Base-by-base conservation (phyloP, 2,329 filamentous ascomycete species). In the Didymella sp. region DNA sequence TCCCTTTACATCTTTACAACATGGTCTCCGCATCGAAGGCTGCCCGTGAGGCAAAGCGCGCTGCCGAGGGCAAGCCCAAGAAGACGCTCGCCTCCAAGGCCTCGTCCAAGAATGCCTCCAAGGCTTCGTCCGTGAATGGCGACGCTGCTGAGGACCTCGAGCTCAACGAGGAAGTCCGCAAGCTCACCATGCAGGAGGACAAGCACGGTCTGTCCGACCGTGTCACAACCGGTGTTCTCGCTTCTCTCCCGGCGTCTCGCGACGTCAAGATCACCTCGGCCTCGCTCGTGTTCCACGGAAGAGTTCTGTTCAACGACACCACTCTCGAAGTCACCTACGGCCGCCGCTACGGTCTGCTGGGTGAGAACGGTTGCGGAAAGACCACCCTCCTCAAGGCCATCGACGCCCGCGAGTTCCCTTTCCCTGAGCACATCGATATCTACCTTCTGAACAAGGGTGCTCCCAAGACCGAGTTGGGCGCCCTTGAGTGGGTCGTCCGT, bases 341-440 rank as follows among this genome's bases (percentile, higher is more conserved):
- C 66, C 90, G 93, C 72, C 88, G 95, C 73, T 99, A 99, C 77
- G 95, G 95, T 77, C 84, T 99, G 56, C 83, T 99, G 64, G 95
- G 95, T 74, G 95, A 99, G 86, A 99, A 99, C 89, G 95, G 95
- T 66, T 99, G 95, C 80, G 95, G 95, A 78, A 99, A 99, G 85
- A 96, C 91, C 64, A 99, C 95, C n/a, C 81, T 99, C 30, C 86
- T 99, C 76, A 98, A 97, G 83, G 87, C 95, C 67, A 96, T 99
- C 76, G 89, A 90, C 70, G 89, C 88, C 74, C 90, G 95, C 81
- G 96, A 99, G 80, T 99, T 88, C 77, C 96, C 95, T 62, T 91
- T 99, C 75, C 96, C 95, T 59, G 90, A 96, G 25, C 93, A 97
- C 79, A 85, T 99, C 78, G 96, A 99, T 79, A 96, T 99, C 79